These are phyloP conservation scores for Tricholoma flavovirens DNA, from an alignment of 768 basidiomycete species.

Conservation along the genomic window DNA sequence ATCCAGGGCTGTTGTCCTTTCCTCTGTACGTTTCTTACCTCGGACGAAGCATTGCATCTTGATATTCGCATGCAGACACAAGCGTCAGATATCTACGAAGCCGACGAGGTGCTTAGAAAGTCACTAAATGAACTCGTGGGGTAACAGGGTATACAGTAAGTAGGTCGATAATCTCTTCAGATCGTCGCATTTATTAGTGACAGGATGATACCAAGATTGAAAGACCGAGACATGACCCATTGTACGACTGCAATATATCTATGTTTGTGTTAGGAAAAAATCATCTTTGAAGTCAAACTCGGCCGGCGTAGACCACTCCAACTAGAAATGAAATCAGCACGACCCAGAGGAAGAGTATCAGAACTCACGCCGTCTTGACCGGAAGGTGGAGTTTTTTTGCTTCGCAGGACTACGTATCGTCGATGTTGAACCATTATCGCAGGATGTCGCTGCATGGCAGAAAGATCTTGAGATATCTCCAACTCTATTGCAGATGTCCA, in stretches of 20 bases:
- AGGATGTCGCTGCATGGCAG: conserved; percentile 57
- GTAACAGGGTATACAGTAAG: background rate
- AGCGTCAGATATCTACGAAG: conserved; percentile 15
- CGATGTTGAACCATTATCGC: conserved; percentile 54
- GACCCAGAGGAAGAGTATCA: background rate
- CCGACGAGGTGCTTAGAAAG: conserved; percentile 15
- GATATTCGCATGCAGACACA: conserved; percentile 2
- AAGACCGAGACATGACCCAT: too few species aligned
- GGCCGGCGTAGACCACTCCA: conserved; percentile 46
- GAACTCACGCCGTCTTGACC: conserved; percentile 44
- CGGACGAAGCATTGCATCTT: background rate
- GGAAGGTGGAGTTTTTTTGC: conserved; percentile 21
- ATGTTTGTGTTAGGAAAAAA: conserved; percentile 25
- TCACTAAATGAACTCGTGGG: conserved; percentile 14
- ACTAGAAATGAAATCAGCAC: conserved; percentile 27
- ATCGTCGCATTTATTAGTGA: background rate
- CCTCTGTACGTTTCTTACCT: conserved; percentile 16
- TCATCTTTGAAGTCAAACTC: conserved; percentile 58
- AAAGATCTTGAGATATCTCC: conserved; percentile 45
- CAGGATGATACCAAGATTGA: background rate
- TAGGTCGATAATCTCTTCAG: background rate
- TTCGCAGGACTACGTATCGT: conserved; percentile 57
- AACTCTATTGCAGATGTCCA: conserved; percentile 35
- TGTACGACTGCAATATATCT: background rate
- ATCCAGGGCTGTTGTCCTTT: conserved; percentile 64